These are phyloP conservation scores for Bryum argenteum DNA, from an alignment of 225 moss, liverwort and hornwort genomes.

Conservation along the genomic window DNA sequence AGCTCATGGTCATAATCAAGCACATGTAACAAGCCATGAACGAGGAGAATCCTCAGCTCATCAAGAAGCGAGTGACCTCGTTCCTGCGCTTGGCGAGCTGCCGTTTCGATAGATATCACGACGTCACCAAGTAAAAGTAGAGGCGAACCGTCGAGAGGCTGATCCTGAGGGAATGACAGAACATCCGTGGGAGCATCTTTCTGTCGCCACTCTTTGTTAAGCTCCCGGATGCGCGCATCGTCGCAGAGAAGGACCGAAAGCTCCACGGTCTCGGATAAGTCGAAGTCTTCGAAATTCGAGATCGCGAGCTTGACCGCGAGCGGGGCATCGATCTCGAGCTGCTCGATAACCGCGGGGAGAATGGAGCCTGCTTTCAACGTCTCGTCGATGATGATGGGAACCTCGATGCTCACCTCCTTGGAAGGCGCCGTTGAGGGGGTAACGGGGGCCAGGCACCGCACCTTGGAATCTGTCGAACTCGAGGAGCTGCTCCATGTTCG, in stretches of 20 bases:
- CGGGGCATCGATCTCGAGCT: constrained; percentile 80
- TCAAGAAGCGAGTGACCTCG: constrained; percentile 74
- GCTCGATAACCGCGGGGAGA: constrained; percentile 64
- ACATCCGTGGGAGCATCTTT: constrained; percentile 85
- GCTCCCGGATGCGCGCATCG: constrained; percentile 69
- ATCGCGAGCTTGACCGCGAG: constrained; percentile 69
- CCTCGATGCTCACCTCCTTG: constrained; percentile 60
- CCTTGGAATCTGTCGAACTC: constrained; percentile 7
- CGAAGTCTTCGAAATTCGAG: constrained; percentile 54
- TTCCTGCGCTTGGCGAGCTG: constrained; percentile 83
- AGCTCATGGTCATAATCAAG: constrained; percentile 91
- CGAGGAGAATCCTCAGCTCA: constrained; percentile 88
- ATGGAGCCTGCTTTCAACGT: constrained; percentile 30
- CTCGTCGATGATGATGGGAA: constrained; percentile 64
- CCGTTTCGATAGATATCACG: constrained; percentile 89
- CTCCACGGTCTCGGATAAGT: constrained; percentile 71
- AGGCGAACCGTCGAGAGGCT: constrained; percentile 61
- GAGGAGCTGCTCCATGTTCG: neutral
- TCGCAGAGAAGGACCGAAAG: constrained; percentile 82
- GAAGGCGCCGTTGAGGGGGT: constrained; percentile 39
- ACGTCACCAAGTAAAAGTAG: constrained; percentile 82
- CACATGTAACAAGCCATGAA: constrained; percentile 89
- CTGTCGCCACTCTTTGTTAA: constrained; percentile 78
- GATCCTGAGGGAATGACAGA: constrained; percentile 85
- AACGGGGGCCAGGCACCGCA: constrained; percentile 30